A percentile compares a stretch with the other conserved stretches of the same genome.
phyloP scores from a whole-genome alignment of 169 alveolate species.

The Ichthyophthirius multifiliis region DNA sequence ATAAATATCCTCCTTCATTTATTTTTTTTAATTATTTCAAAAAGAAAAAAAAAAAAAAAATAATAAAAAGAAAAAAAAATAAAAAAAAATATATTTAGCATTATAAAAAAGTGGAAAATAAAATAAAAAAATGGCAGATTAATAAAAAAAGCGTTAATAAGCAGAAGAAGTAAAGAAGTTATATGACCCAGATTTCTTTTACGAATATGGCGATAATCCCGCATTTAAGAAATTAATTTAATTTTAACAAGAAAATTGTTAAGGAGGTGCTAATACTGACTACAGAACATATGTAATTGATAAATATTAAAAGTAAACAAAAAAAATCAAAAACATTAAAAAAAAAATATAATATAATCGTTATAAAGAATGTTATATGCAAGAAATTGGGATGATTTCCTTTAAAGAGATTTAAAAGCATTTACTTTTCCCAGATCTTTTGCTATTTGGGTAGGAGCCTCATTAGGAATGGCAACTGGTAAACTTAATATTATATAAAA shows the following conservation, averaged over 20 bases:
- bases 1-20: too few relatives aligned
- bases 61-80: too few relatives aligned
- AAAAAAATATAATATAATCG: not conserved
- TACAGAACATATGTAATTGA: slow-evolving; percentile 14
- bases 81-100: too few relatives aligned
- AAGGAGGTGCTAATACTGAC: slow-evolving; percentile 8
- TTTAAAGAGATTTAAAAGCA: slow-evolving; percentile 40
- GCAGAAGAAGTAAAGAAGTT: slow-evolving; percentile 20
- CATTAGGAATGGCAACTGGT: slow-evolving; percentile 28
- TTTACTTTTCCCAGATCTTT: slow-evolving; percentile 37
- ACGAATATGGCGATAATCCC: slow-evolving; percentile 14
- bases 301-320: slow-evolving; percentile 10
- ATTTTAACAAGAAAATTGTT: not conserved
- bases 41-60: too few relatives aligned
- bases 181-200: slow-evolving; percentile 10
- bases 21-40: too few relatives aligned
- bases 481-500: not conserved
- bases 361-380: slow-evolving; percentile 25
- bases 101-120: too few relatives aligned
- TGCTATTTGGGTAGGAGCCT: slow-evolving; percentile 33
- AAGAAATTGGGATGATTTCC: slow-evolving; percentile 41
- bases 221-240: slow-evolving; percentile 11
- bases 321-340: not conserved
- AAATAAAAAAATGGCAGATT: too few relatives aligned
- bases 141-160: too few relatives aligned